Evolutionary conservation across 805 yeast species (phyloP).

Genomic region (Candida insectalens): DNA sequence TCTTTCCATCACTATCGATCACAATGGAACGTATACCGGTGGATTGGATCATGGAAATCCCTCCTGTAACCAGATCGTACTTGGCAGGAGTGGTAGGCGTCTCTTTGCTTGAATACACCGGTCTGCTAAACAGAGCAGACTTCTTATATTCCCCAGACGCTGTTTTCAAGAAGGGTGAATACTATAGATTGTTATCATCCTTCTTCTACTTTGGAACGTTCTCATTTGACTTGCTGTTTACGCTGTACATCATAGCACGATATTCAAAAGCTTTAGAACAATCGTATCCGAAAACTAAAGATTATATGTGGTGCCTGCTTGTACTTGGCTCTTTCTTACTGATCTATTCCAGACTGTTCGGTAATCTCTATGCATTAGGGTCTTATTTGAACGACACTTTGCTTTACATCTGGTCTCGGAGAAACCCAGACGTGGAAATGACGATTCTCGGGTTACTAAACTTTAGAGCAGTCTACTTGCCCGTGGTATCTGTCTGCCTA

Average conservation of each 20-base stretch:
- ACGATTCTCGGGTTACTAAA: slow-evolving; percentile 30
- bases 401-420: slow-evolving; percentile 37
- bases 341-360: slow-evolving; percentile 20
- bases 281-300: slow-evolving; percentile 21
- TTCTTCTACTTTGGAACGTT: slow-evolving; percentile 32
- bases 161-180: slow-evolving; percentile 29
- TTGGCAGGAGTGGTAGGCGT: slow-evolving; percentile 23
- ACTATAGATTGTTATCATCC: slow-evolving; percentile 28
- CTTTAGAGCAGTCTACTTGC: slow-evolving; percentile 34
- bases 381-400: slow-evolving; percentile 27
- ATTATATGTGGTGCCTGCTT: slow-evolving; percentile 30
- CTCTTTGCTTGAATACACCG: slow-evolving; percentile 25
- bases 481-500: slow-evolving; percentile 26
- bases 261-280: slow-evolving; percentile 31
- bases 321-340: slow-evolving; percentile 22
- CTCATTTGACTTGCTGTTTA: slow-evolving; percentile 25
- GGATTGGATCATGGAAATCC: slow-evolving; percentile 32
- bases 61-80: slow-evolving; percentile 36
- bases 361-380: slow-evolving; percentile 27
- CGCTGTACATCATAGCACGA: slow-evolving; percentile 26
- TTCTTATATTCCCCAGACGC: slow-evolving; percentile 26
- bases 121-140: slow-evolving; percentile 22
- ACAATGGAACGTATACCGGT: slow-evolving; percentile 27
- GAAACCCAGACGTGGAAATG: slow-evolving; percentile 31
- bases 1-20: no score